Conservation (phyloP, 116 monocot genomes). For the Papilionanthe hybrid region DNA sequence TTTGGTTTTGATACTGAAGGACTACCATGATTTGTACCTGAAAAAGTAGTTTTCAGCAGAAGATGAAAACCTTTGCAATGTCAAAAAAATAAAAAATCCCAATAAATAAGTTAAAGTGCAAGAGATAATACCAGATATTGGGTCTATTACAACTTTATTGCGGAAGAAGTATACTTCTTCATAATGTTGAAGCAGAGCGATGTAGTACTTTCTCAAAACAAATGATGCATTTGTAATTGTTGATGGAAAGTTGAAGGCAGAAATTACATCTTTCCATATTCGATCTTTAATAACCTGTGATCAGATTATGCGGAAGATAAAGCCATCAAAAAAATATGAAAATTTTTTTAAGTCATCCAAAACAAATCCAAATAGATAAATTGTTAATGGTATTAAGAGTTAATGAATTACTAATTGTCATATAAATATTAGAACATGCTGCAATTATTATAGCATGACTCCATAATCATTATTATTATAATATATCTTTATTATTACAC, state of each 20-base stretch:
- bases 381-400: background rate
- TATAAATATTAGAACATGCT: no score
- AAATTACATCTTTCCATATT: conserved; percentile 25
- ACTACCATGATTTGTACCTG: conserved; percentile 2
- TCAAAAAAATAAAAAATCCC: background rate
- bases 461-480: no score
- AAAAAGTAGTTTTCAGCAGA: background rate
- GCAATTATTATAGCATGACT: no score
- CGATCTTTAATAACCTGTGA: conserved; percentile 26
- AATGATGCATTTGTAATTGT: conserved; percentile 34
- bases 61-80: background rate
- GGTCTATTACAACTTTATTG: background rate
- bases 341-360: background rate
- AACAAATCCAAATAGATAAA: background rate
- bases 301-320: background rate
- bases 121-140: conserved; percentile 8
- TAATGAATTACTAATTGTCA: background rate
- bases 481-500: no score
- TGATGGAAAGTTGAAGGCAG: conserved; percentile 30
- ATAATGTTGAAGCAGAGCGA: conserved; percentile 26
- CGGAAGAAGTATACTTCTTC: conserved; percentile 33
- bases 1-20: conserved; percentile 6
- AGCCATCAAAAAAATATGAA: background rate
- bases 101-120: background rate
- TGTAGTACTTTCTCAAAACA: conserved; percentile 28